Base-by-base conservation (phyloP, 1,284 basidiomycete genomes). In the Stereum hirsutum region DNA sequence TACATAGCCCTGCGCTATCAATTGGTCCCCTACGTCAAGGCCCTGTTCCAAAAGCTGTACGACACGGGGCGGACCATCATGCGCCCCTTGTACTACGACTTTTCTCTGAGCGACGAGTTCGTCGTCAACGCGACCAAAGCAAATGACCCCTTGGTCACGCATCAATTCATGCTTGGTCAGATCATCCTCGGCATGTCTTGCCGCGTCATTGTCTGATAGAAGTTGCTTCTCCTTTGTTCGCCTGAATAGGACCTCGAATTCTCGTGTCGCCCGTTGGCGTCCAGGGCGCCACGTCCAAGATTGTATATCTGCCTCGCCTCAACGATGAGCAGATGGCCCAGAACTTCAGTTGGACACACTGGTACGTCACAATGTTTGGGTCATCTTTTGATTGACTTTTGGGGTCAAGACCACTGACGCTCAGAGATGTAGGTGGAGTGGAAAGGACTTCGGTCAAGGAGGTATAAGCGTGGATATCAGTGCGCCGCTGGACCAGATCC, bases 1-100 rank as follows among this genome's bases (percentile, higher is more conserved):
- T 67, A 67, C 46, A 66, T 67, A 40, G 52, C 57, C 2, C 52
- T 65, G 12, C 59, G 66, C 11, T 67, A 66, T 49, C 58, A 62
- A 46, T 52, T 65, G 12, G 47, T 61, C 1, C 64, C 63, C 5
- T 66, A 67, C 46, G 55, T 65, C 44, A 63, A 60, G 49, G 51
- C 30, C 39, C 56, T 66, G 10, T 67, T 66, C 52, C 48, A 57
- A 43, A 51, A 57, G 54, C 54, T 68, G 19, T 60, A 65, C 43
- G 42, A 49, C 30, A 60, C 55, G 12, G 65, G 65, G n/a, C 54
- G 52, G 33, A 55, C 60, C 1, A 61, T 67, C 28, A 61, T 67
- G 59, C 54, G 63, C n/a, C 58, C 58, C 1, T 51, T 68, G 5
- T 66, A 62, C 45, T 62, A 57, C 45, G 63, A 67, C 46, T 67